phyloP scores from a whole-genome alignment of 345 rosid genomes.

The Sonneratia caseolaris region DNA sequence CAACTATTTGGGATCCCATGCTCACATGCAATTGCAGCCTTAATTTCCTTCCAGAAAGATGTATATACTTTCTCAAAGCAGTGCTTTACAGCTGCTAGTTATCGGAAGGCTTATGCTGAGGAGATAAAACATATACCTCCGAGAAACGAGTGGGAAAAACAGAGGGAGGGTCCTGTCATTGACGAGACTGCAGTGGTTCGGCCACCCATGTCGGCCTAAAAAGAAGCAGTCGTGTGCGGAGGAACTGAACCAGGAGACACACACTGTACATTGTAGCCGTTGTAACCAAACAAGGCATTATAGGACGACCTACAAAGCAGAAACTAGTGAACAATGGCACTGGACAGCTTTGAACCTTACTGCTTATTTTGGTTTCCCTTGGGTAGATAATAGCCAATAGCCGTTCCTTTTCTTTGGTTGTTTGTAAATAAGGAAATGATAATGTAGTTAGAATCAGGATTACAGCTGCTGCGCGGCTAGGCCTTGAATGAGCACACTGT shows the following conservation, averaged over 20 bases:
- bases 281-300: slow-evolving; percentile 52
- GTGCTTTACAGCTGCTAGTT: slow-evolving; percentile 42
- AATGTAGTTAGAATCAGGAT: background rate
- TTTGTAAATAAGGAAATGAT: background rate
- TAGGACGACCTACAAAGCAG: slow-evolving; percentile 51
- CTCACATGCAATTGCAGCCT: slow-evolving; percentile 51
- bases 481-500: no score
- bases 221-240: slow-evolving; percentile 42
- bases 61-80: slow-evolving; percentile 32
- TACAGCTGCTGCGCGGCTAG: background rate
- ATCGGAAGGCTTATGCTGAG: slow-evolving; percentile 33
- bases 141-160: slow-evolving; percentile 30
- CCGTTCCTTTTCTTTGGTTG: background rate
- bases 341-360: slow-evolving; percentile 25
- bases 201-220: slow-evolving; percentile 55
- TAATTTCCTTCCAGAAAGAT: slow-evolving; percentile 33
- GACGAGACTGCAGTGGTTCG: slow-evolving; percentile 24
- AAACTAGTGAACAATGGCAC: slow-evolving; percentile 15
- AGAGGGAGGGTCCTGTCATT: slow-evolving; percentile 12
- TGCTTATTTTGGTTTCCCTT: background rate
- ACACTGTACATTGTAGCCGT: slow-evolving; percentile 42
- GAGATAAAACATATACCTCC: slow-evolving; percentile 27
- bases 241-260: slow-evolving; percentile 38
- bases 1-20: slow-evolving; percentile 52
- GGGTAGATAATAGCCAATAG: background rate